Percentiles rank a stretch among this genome's conserved stretches.
Conservation (phyloP, 192 early-diverging fungal genomes). For the Spizellomyces sp. region DNA sequence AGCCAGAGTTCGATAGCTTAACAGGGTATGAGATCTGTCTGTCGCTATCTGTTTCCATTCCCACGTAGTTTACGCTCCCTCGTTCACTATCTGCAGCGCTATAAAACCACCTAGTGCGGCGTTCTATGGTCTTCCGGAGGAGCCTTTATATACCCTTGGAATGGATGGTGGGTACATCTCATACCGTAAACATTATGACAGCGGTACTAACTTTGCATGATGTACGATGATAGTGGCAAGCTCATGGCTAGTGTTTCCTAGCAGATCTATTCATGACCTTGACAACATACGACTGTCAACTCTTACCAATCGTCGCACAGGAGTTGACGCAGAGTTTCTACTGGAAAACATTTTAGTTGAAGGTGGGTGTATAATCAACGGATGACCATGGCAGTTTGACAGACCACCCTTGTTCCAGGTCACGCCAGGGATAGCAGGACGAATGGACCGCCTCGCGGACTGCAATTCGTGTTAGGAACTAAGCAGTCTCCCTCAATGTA, state of each 20-base stretch:
- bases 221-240: slow-evolving; percentile 68
- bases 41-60: background rate
- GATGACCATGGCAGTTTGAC: too few species aligned
- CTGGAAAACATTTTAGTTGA: slow-evolving; percentile 87
- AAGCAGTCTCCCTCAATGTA: slow-evolving; percentile 57
- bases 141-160: slow-evolving; percentile 83
- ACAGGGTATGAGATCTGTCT: slow-evolving; percentile 1
- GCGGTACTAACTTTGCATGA: too few species aligned
- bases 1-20: slow-evolving; percentile 63
- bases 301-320: slow-evolving; percentile 41
- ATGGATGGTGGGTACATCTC: slow-evolving; percentile 42
- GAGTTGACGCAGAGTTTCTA: slow-evolving; percentile 76
- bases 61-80: too few species aligned
- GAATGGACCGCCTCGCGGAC: slow-evolving; percentile 81
- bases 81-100: slow-evolving; percentile 2
- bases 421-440: slow-evolving; percentile 74
- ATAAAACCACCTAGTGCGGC: slow-evolving; percentile 55
- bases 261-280: slow-evolving; percentile 80
- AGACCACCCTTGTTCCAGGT: slow-evolving; percentile 26
- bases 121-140: slow-evolving; percentile 74
- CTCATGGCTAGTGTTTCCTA: slow-evolving; percentile 87
- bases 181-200: too few species aligned
- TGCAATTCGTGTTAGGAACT: slow-evolving; percentile 88
- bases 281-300: slow-evolving; percentile 84
- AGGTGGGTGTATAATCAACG: slow-evolving; percentile 17